Evolutionary conservation across 331 rosid species (phyloP).

Genomic region (Quercus lobata): DNA sequence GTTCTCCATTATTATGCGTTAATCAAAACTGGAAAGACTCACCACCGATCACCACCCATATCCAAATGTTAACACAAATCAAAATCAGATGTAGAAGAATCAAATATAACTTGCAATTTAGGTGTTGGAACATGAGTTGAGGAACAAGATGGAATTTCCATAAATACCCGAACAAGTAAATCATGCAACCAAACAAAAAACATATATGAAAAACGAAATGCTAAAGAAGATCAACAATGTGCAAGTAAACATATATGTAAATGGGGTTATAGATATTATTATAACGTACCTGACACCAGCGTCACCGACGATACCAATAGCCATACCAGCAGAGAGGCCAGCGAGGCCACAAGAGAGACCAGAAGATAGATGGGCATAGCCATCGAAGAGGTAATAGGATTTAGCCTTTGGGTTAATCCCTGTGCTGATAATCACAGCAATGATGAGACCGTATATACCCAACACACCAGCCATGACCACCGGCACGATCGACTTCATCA

Average conservation of each 20-base stretch:
- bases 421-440: constrained; percentile 58
- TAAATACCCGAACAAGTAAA: no score
- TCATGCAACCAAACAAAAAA: no score
- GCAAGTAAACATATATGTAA: no score
- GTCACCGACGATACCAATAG: constrained; percentile 62
- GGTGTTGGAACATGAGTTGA: no score
- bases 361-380: constrained; percentile 61
- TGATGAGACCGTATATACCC: constrained; percentile 56
- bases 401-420: constrained; percentile 67
- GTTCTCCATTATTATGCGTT: no score
- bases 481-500: constrained; percentile 66
- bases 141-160: no score
- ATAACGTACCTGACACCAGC: constrained; percentile 51
- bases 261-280: background rate
- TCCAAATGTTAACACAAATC: no score
- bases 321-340: constrained; percentile 68
- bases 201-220: no score
- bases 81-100: no score
- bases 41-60: no score
- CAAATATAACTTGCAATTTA: no score
- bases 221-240: background rate
- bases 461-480: constrained; percentile 68
- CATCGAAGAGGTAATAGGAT: constrained; percentile 60
- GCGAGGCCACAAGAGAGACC: constrained; percentile 70
- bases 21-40: no score